Evolutionary conservation across 225 moss, liverwort and hornwort genomes (phyloP).

Genomic region (Marchantia paleacea): DNA sequence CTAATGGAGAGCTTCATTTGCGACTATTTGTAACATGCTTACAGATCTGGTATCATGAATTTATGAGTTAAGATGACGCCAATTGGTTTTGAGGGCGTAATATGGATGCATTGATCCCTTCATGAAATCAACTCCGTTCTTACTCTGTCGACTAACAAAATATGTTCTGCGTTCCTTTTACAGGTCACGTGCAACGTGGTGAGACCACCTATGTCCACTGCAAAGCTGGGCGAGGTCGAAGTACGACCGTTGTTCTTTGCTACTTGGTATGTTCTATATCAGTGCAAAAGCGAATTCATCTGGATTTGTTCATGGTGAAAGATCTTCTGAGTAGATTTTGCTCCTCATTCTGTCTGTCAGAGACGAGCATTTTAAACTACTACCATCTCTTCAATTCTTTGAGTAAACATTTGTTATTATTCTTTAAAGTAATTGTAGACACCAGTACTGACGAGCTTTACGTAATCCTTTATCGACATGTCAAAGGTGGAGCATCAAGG

Average conservation of each 20-base stretch:
- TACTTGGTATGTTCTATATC: conserved; percentile 56
- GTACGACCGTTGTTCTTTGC: conserved; percentile 93
- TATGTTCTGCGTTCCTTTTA: not conserved
- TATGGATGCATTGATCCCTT: not conserved
- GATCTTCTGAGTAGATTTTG: too few relatives aligned
- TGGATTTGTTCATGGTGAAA: not conserved
- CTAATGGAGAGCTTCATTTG: too few relatives aligned
- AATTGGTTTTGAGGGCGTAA: not conserved
- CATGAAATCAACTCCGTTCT: not conserved
- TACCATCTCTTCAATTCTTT: not conserved
- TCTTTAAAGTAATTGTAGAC: too few relatives aligned
- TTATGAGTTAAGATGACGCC: not conserved
- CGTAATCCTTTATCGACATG: too few relatives aligned
- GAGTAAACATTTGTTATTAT: not conserved
- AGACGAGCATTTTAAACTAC: too few relatives aligned
- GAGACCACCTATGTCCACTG: conserved; percentile 94
- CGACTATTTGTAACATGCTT: too few relatives aligned
- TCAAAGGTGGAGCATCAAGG: conserved; percentile 87
- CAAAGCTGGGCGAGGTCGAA: conserved; percentile 93
- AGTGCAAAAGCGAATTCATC: not conserved
- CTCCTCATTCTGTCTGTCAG: too few relatives aligned
- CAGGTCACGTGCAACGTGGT: conserved; percentile 72
- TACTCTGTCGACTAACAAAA: not conserved
- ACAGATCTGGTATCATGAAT: too few relatives aligned
- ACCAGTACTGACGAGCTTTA: too few relatives aligned